These are phyloP conservation scores for Aspergillus campestris DNA, from an alignment of 495 filamentous ascomycete genomes.

Conservation along the genomic window DNA sequence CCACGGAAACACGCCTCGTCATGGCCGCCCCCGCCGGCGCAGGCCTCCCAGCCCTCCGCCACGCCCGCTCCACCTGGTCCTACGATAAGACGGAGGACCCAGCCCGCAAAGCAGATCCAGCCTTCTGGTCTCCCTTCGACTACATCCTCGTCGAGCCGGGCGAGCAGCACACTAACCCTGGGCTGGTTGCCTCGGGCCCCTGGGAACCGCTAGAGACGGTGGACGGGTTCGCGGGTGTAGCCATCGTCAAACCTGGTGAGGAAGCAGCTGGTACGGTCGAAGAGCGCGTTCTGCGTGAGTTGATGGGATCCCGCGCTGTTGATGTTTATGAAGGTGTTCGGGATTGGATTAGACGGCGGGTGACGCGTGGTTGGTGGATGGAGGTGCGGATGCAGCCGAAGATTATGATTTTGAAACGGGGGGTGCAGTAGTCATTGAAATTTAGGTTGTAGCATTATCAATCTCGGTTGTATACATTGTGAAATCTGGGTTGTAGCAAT, in stretches of 20 bases:
- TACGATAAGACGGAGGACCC: conserved; percentile 51
- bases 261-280: conserved; percentile 23
- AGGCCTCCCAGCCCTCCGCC: background rate
- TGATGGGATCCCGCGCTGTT: conserved; percentile 17
- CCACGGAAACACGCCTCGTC: conserved; percentile 4
- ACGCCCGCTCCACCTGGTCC: conserved; percentile 25
- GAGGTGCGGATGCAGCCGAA: conserved; percentile 34
- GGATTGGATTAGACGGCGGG: conserved; percentile 11
- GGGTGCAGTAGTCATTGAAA: conserved; percentile 1
- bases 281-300: conserved; percentile 14
- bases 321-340: conserved; percentile 14
- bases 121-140: conserved; percentile 78
- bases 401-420: conserved; percentile 28
- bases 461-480: too few species aligned
- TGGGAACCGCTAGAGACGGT: conserved; percentile 69
- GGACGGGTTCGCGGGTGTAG: conserved; percentile 62
- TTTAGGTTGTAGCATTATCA: background rate
- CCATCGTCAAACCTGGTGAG: conserved; percentile 49
- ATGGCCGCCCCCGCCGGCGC: background rate
- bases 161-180: conserved; percentile 33
- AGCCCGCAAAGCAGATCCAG: conserved; percentile 41
- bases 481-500: too few species aligned
- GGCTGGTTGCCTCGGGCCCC: conserved; percentile 25
- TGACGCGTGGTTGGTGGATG: conserved; percentile 35
- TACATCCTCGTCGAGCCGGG: conserved; percentile 65